Evolutionary conservation across 106 monocot species (phyloP), one percentile per base, ranked within the genome.

Genomic region (Platanthera zijinensis): DNA sequence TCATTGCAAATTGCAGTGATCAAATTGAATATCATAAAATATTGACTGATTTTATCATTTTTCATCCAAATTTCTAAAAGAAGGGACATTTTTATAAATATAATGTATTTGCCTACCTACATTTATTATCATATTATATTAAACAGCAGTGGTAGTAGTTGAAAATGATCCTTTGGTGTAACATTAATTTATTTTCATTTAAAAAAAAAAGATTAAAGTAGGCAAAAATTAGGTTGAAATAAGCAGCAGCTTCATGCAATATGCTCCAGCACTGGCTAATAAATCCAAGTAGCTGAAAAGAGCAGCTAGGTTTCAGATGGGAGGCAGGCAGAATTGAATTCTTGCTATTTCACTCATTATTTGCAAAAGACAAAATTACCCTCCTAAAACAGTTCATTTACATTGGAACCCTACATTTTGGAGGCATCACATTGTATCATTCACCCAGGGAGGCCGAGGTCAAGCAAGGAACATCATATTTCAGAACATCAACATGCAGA

Each of bases 401-500:
- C 21, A 62, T 22, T 62, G 0, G 6, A 7, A 62, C 22, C 22
- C 62, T 21, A 5, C 62, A 62, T 21, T 21, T 56, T 11, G 17
- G 4, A 17, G 56, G 56, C 17, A 56, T 39, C 39, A 39, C 39
- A 3, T 39, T 39, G 3, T 39, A 39, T 39, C 39, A 39, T 39
- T 39, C n/a, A 62, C 61, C 56, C 76, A 82, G 81, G 81, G 81
- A 76, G 76, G 76, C 22, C 22, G 15, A 7, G 81, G 81, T 7
- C 48, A 76, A 50, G 76, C 71, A 19, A 76, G 18, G 59, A 57
- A 48, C 49, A 71, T 82, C 18, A 8, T 32, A 54, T 82, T 71
- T 76, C 81, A 81, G 45, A 81, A 81, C 52, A 75, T 81, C 15
- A 63, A 18, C 75, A 75, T 81, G 74, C 74, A 69, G 7, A 68